Evolutionary conservation across 108 stramenopile species (phyloP), one percentile per base, ranked within the genome.

Genomic region (Parietichytrium sp.): DNA sequence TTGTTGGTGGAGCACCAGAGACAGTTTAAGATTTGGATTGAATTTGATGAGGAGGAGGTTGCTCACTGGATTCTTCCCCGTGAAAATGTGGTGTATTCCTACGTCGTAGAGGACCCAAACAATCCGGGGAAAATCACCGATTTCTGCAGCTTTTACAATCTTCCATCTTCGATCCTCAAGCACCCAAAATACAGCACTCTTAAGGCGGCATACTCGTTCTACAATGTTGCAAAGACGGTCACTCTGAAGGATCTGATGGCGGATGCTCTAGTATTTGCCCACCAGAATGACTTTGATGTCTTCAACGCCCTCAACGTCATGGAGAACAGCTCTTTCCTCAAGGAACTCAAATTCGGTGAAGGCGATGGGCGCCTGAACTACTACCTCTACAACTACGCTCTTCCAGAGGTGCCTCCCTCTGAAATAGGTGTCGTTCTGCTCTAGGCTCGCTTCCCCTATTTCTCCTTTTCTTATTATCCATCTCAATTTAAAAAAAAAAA

Each of bases 311-410:
- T 99, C 45, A 93, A 98, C 87, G 86, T 98, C 55, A 97, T 98
- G 98, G 95, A 99, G 55, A 99, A 99, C 86, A 87, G 89, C 15
- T 54, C 51, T 8, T 92, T 97, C 81, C 86, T 98, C 84, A 82
- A 89, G 61, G 94, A 94, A 33, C 92, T 98, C 54, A 93, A 94
- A 81, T 99, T 99, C 85, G 99, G 99, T 36, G 90, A 90, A 84
- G 99, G 99, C 8, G 99, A 99, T 84, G 99, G 99, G 29, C 91
- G 93, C 80, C 87, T 99, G 26, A 96, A 99, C 86, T 98, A 99
- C 89, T 98, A 99, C 88, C 87, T 99, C 27, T 99, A 96, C 94
- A 99, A 99, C 86, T 99, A 97, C 97, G 81, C 84, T 16, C 86
- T 88, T 79, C 30, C 90, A 84, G 72, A 93, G 92, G 95, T 99